These are phyloP conservation scores for Aegle marmelos DNA, from an alignment of 345 rosid genomes.

Conservation along the genomic window DNA sequence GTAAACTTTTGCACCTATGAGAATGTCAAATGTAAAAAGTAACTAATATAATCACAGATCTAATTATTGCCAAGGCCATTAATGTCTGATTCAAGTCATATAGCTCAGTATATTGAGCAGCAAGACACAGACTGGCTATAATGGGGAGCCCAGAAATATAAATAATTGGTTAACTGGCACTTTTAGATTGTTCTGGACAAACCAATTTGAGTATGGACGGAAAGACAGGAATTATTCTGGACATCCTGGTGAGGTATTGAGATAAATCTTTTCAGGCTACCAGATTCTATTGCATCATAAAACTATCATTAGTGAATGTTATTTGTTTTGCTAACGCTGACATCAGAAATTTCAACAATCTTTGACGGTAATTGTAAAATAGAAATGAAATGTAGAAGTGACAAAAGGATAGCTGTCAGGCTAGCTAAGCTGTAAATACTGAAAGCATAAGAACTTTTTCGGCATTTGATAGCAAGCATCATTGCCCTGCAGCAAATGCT, in stretches of 20 bases:
- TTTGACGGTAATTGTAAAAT: neutral
- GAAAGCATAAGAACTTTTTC: neutral
- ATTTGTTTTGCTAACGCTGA: neutral
- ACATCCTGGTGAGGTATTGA: neutral
- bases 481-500: constrained; percentile 53
- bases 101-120: neutral
- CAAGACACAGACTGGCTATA: neutral
- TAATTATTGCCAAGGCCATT: neutral
- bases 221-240: neutral
- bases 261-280: neutral
- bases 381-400: neutral
- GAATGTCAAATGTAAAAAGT: neutral
- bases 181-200: neutral
- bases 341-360: neutral
- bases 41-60: neutral
- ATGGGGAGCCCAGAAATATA: neutral
- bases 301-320: neutral
- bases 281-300: neutral
- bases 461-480: neutral
- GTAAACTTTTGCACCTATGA: neutral
- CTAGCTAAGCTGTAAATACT: neutral
- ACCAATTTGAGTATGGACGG: neutral
- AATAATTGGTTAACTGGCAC: neutral
- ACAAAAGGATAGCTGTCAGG: neutral
- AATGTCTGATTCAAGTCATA: neutral